These are phyloP conservation scores for Tribonema minus DNA, from an alignment of 108 stramenopile species.

Conservation along the genomic window DNA sequence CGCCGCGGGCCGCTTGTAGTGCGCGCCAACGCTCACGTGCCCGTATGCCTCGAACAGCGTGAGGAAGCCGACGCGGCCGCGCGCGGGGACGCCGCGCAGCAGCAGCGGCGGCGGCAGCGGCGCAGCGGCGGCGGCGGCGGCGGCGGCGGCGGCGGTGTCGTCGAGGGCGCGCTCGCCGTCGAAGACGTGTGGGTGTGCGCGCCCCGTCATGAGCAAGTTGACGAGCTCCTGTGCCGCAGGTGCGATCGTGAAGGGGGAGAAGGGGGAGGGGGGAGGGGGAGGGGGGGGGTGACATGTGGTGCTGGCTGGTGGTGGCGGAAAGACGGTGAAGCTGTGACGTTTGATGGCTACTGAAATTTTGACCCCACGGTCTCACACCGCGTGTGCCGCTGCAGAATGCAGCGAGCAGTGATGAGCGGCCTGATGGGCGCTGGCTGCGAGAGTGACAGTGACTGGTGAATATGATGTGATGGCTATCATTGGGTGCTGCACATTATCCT, in stretches of 20 bases:
- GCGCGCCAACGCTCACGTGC: conserved; percentile 39
- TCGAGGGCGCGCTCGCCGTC: conserved; percentile 36
- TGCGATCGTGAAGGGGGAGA: background rate
- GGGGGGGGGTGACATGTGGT: background rate
- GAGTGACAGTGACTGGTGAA: too few species aligned
- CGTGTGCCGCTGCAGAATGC: too few species aligned
- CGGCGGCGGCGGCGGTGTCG: background rate
- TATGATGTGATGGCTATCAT: too few species aligned
- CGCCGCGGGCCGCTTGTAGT: conserved; percentile 44
- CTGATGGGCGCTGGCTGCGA: too few species aligned
- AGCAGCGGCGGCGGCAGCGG: background rate
- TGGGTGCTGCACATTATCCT: too few species aligned
- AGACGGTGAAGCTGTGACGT: too few species aligned
- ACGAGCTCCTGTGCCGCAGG: conserved; percentile 52
- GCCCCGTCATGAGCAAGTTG: conserved; percentile 51
- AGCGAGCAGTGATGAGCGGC: too few species aligned
- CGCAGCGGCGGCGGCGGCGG: background rate
- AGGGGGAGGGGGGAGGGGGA: background rate
- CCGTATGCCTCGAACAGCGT: conserved; percentile 59
- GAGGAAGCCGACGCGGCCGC: conserved; percentile 50
- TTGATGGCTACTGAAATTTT: background rate
- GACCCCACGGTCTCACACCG: background rate
- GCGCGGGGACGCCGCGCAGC: conserved; percentile 33
- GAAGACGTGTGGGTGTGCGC: conserved; percentile 50
- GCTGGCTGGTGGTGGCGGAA: background rate